Conservation (phyloP, 495 filamentous ascomycete species). For the Daldinia grandis region DNA sequence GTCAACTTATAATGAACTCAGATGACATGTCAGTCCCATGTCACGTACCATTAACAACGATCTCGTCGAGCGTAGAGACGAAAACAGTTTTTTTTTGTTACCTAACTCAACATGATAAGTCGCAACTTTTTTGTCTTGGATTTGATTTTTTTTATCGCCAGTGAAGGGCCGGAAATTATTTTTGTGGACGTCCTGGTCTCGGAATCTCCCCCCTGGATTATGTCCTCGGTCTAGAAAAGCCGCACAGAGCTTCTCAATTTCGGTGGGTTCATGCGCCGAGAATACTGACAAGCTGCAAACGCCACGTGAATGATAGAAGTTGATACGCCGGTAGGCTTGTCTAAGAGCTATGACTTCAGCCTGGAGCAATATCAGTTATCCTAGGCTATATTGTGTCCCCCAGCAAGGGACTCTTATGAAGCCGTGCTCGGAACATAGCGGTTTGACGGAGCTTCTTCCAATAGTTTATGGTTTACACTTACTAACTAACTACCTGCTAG, state of each 20-base stretch:
- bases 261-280: slow-evolving; percentile 32
- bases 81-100: neutral
- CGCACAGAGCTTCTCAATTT: slow-evolving; percentile 37
- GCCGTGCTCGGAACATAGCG: slow-evolving; percentile 20
- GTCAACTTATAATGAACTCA: neutral
- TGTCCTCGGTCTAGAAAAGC: slow-evolving; percentile 15
- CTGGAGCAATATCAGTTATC: slow-evolving; percentile 30
- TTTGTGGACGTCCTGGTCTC: slow-evolving; percentile 19
- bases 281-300: slow-evolving; percentile 26
- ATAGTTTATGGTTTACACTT: neutral
- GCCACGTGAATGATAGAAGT: slow-evolving; percentile 21
- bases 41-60: neutral
- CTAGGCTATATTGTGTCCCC: slow-evolving; percentile 8
- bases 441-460: slow-evolving; percentile 12
- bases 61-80: neutral
- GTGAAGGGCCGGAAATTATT: slow-evolving; percentile 30
- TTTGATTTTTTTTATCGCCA: neutral
- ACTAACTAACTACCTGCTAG: no score
- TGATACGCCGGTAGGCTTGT: slow-evolving; percentile 7
- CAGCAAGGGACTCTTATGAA: slow-evolving; percentile 18
- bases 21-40: neutral
- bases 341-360: slow-evolving; percentile 11
- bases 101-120: neutral
- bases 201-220: slow-evolving; percentile 20
- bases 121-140: neutral